These are phyloP conservation scores for Cephaloascus albidus DNA, from an alignment of 805 yeast genomes.

Conservation along the genomic window DNA sequence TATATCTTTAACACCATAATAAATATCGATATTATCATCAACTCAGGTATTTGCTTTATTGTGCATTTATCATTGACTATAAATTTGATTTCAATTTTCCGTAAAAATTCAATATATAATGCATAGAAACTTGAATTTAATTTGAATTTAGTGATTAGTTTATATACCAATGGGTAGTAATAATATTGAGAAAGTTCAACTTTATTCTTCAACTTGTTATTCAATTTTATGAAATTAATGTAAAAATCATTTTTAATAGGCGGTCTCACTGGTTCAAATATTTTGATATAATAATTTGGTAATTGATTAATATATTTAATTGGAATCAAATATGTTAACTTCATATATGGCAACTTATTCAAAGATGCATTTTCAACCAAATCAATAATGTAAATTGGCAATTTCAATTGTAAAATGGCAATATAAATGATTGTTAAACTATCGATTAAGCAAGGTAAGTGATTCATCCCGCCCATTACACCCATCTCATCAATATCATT, in stretches of 20 bases:
- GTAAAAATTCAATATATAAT: neutral
- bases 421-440: constrained; percentile 36
- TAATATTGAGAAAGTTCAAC: constrained; percentile 10
- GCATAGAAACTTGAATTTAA: constrained; percentile 3
- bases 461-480: constrained; percentile 1
- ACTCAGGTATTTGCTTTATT: constrained; percentile 7
- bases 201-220: neutral
- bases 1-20: constrained; percentile 10
- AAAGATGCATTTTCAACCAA: constrained; percentile 28
- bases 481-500: constrained; percentile 1
- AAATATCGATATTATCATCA: constrained; percentile 8
- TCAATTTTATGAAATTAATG: constrained; percentile 12
- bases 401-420: constrained; percentile 34
- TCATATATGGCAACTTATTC: constrained; percentile 41
- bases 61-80: constrained; percentile 1
- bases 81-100: constrained; percentile 1
- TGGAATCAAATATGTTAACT: constrained; percentile 30
- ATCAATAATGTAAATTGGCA: constrained; percentile 44
- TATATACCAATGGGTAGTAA: constrained; percentile 19
- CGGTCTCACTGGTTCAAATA: constrained; percentile 27
- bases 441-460: constrained; percentile 4
- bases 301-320: constrained; percentile 20
- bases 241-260: constrained; percentile 30
- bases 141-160: constrained; percentile 2
- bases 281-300: constrained; percentile 23